These are phyloP conservation scores for Danielia reshetovae DNA, from an alignment of 805 yeast species.

Conservation along the genomic window DNA sequence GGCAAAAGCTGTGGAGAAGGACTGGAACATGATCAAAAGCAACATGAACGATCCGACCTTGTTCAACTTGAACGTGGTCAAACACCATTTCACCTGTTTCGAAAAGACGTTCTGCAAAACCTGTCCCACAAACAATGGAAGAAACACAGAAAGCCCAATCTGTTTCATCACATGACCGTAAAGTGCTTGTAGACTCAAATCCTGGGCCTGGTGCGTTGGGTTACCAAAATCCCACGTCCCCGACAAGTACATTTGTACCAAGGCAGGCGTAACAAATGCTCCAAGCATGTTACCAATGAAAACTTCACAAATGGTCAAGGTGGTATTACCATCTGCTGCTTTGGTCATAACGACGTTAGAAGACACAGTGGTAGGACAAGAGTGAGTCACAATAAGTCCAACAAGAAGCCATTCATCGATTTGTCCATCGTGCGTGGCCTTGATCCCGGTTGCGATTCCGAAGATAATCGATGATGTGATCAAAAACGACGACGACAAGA, in stretches of 20 bases:
- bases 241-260: slow-evolving; percentile 63
- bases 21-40: slow-evolving; percentile 68
- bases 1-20: slow-evolving; percentile 84
- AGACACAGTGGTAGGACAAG: slow-evolving; percentile 89
- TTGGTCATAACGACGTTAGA: slow-evolving; percentile 92
- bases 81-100: slow-evolving; percentile 55
- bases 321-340: slow-evolving; percentile 78
- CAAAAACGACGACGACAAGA: slow-evolving; percentile 63
- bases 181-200: slow-evolving; percentile 47
- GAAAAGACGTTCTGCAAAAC: slow-evolving; percentile 69
- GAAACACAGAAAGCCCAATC: slow-evolving; percentile 76
- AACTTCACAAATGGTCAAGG: slow-evolving; percentile 78
- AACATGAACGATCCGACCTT: slow-evolving; percentile 82
- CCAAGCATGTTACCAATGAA: slow-evolving; percentile 82
- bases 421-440: slow-evolving; percentile 47
- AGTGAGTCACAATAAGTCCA: slow-evolving; percentile 77
- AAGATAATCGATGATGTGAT: slow-evolving; percentile 67
- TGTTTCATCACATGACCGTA: slow-evolving; percentile 83
- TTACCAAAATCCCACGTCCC: slow-evolving; percentile 74
- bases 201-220: slow-evolving; percentile 50
- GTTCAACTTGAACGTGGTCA: slow-evolving; percentile 53
- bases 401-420: slow-evolving; percentile 76
- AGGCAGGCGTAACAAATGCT: slow-evolving; percentile 83
- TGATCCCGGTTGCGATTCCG: slow-evolving; percentile 69
- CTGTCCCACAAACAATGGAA: slow-evolving; percentile 88